Evolutionary conservation across 169 alveolate species (phyloP).

Genomic region (Cryptosporidium felis): DNA sequence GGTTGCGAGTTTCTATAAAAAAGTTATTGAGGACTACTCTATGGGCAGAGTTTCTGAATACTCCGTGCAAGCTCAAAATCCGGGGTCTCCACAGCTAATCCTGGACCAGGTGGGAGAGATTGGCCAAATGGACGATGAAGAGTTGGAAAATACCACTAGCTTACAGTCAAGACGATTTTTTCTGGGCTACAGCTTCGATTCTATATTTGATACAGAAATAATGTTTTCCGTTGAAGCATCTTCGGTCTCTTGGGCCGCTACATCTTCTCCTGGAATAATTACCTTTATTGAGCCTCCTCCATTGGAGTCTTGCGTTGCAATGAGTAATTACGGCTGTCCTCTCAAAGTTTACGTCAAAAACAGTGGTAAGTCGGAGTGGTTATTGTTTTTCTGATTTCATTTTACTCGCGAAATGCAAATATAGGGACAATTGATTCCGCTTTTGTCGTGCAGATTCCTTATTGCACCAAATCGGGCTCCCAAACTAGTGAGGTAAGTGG

Average conservation of each 20-base stretch:
- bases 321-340: conserved; percentile 60
- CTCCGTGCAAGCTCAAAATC: conserved; percentile 42
- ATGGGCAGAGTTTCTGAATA: conserved; percentile 43
- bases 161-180: conserved; percentile 30
- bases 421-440: conserved; percentile 43
- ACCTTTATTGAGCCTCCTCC: conserved; percentile 70
- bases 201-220: conserved; percentile 66
- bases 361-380: conserved; percentile 49
- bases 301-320: conserved; percentile 51
- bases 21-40: conserved; percentile 47
- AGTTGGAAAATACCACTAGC: not conserved
- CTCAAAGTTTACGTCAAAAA: conserved; percentile 37
- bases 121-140: conserved; percentile 9
- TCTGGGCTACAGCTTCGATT: conserved; percentile 61
- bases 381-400: not conserved
- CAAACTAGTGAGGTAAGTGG: conserved; percentile 58
- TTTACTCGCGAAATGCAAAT: not conserved
- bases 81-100: conserved; percentile 52
- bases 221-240: conserved; percentile 71
- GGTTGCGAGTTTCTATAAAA: conserved; percentile 35
- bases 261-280: conserved; percentile 68
- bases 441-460: conserved; percentile 58
- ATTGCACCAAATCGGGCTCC: conserved; percentile 25
- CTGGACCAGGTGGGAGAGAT: not conserved
- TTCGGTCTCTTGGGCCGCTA: conserved; percentile 67